Evolutionary conservation across 2,329 filamentous ascomycete genomes (phyloP).

Genomic region (Colletotrichum lupini): DNA sequence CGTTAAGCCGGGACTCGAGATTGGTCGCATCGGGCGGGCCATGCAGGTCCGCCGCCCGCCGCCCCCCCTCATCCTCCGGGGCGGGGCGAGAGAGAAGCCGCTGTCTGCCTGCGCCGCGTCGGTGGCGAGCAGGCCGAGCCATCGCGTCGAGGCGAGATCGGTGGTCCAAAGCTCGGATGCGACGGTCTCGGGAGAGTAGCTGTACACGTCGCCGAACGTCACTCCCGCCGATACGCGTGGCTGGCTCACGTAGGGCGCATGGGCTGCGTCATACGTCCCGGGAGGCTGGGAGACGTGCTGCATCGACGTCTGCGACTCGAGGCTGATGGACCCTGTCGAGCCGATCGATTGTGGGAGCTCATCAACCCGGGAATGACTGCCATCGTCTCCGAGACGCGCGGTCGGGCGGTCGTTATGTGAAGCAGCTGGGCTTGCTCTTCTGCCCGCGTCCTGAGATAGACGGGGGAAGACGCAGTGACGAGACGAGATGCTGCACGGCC

Average conservation of each 20-base stretch:
- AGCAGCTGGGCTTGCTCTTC: conserved; percentile 2
- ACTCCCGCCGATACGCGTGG: conserved; percentile 20
- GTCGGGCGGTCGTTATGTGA: not conserved
- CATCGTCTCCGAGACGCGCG: conserved; percentile 6
- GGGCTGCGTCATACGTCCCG: not conserved
- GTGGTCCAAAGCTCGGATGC: conserved; percentile 42
- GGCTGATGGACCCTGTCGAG: not conserved
- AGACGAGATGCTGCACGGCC: conserved; percentile 39
- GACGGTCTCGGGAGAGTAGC: conserved; percentile 42
- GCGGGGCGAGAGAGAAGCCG: conserved; percentile 41
- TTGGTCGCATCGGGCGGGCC: conserved; percentile 17
- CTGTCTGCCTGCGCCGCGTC: conserved; percentile 47
- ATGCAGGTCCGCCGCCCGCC: not conserved
- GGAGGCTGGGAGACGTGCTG: not conserved
- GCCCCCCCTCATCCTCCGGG: conserved; percentile 26
- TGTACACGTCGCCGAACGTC: conserved; percentile 28
- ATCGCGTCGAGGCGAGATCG: conserved; percentile 44
- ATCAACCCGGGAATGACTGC: not conserved
- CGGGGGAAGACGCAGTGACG: conserved; percentile 39
- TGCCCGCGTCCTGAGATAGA: not conserved
- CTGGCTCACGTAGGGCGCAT: conserved; percentile 10
- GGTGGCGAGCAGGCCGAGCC: conserved; percentile 45
- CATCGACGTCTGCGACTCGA: not conserved
- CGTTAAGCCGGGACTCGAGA: conserved; percentile 12
- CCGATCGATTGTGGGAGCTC: conserved; percentile 11